Base-by-base conservation (phyloP, 1,284 basidiomycete species). In the Sanghuangporus weigelae region DNA sequence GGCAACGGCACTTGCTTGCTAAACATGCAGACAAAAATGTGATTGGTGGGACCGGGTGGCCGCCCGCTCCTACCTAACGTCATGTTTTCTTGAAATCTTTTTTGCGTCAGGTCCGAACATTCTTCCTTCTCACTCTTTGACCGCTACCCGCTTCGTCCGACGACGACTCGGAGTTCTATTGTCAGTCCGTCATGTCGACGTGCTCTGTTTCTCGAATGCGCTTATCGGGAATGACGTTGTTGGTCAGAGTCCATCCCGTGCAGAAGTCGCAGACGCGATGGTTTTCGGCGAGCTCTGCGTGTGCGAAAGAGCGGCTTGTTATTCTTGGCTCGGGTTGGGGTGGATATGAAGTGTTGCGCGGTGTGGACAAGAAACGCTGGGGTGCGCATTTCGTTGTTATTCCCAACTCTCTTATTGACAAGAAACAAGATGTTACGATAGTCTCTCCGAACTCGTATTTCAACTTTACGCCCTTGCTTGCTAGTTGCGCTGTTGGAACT, bases 261-360 rank as follows among this genome's bases (percentile, higher is more conserved):
- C 31, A 38, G 11, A 36, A 54, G 8, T 4, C 16, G 16, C 53
- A 54, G 31, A 19, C 36, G 26, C 44, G 53, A 12, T 35, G 19
- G 23, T 69, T 69, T 48, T 67, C 66, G 19, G 55, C 74, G 19
- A 77, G 79, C 14, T 39, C 70, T 16, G 51, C 71, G 1, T 69
- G 69, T 53, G 70, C 70, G 54, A 88, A 86, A 68, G 81, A 88
- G 66, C 81, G 84, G 39, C 80, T 94, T 26, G 85, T 94, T n/a
- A 87, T 95, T 63, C 78, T 94, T 1, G 92, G 93, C 1, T 89
- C 87, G 7, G 92, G 92, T 23, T 95, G 92, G 92, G 92, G 88
- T 63, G 92, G 92, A 0, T 93, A 92, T 70, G 86, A 87, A 67
- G 75, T 92, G 3, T 78, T 90, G 39, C 76, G 83, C 57, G 79